Conservation (phyloP, 2,329 filamentous ascomycete species). For the Berkeleyomyces basicola region DNA sequence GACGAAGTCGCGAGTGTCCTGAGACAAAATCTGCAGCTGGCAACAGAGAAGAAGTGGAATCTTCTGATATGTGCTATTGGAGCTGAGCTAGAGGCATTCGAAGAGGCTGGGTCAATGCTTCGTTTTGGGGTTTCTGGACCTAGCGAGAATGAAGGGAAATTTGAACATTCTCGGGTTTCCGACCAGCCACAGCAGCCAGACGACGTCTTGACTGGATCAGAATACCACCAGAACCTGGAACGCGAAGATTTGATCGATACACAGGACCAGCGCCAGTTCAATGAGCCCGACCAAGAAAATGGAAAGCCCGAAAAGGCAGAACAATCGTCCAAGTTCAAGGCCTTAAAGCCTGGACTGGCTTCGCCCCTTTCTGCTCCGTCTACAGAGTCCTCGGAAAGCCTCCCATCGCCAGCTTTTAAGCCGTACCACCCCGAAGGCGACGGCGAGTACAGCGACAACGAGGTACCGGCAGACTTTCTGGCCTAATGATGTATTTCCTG, state of each 20-base stretch:
- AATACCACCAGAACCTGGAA: background rate
- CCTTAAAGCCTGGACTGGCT: conserved; percentile 12
- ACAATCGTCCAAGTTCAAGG: conserved; percentile 7
- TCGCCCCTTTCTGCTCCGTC: conserved; percentile 5
- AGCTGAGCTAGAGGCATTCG: conserved; percentile 53
- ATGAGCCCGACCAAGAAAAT: background rate
- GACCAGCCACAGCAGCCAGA: background rate
- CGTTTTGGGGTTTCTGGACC: conserved; percentile 21
- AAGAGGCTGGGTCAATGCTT: conserved; percentile 42
- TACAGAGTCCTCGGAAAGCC: conserved; percentile 6
- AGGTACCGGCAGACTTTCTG: conserved; percentile 25
- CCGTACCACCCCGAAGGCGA: conserved; percentile 6
- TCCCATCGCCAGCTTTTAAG: conserved; percentile 12
- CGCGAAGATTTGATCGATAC: background rate
- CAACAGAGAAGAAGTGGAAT: conserved; percentile 52
- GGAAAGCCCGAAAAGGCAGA: background rate
- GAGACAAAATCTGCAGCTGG: conserved; percentile 34
- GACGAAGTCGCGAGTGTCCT: conserved; percentile 37
- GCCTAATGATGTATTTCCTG: background rate
- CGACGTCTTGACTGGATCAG: background rate
- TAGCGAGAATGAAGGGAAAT: conserved; percentile 13
- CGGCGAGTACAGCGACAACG: conserved; percentile 25
- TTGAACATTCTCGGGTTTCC: background rate
- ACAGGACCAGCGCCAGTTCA: background rate
- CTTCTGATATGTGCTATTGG: conserved; percentile 59